Percentiles rank a stretch among this genome's conserved stretches.
Evolutionary conservation across 345 rosid species (phyloP).

Genomic region (Clausena lansium): DNA sequence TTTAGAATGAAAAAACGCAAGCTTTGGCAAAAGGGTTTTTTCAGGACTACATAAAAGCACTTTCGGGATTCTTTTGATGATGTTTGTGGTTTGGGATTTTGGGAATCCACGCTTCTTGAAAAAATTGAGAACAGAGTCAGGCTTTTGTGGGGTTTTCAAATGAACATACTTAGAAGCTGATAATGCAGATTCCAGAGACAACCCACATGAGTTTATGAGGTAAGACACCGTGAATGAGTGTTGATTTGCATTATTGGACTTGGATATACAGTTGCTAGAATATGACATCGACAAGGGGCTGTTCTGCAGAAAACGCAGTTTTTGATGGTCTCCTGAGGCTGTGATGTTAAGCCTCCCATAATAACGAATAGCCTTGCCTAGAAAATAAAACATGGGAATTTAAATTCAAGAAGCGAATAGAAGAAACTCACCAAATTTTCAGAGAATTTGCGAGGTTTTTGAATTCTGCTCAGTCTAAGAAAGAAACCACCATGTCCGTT

Average conservation of each 20-base stretch:
- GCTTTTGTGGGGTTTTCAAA: background rate
- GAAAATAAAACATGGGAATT: background rate
- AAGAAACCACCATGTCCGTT: no score
- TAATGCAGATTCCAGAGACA: slow-evolving; percentile 16
- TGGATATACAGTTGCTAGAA: background rate
- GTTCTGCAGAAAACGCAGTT: background rate
- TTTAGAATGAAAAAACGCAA: slow-evolving; percentile 15
- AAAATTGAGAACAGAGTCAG: slow-evolving; percentile 14
- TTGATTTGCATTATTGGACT: slow-evolving; percentile 4
- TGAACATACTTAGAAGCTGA: background rate
- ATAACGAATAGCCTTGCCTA: background rate
- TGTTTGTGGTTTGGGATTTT: slow-evolving; percentile 14
- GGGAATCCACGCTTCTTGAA: slow-evolving; percentile 31
- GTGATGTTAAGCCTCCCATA: no score
- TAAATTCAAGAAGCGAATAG: background rate
- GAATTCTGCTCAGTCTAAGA: no score
- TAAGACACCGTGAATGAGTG: slow-evolving; percentile 19
- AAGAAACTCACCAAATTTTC: background rate
- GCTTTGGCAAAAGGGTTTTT: slow-evolving; percentile 6
- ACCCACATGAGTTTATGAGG: slow-evolving; percentile 23
- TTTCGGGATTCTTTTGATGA: slow-evolving; percentile 9
- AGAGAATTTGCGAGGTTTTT: no score
- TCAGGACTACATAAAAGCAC: slow-evolving; percentile 4
- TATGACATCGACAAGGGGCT: background rate
- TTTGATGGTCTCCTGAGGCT: no score